Percentiles rank a stretch among this genome's conserved stretches.
These are phyloP conservation scores for Monoraphidium neglectum DNA, from an alignment of 139 green algal species.

Conservation along the genomic window DNA sequence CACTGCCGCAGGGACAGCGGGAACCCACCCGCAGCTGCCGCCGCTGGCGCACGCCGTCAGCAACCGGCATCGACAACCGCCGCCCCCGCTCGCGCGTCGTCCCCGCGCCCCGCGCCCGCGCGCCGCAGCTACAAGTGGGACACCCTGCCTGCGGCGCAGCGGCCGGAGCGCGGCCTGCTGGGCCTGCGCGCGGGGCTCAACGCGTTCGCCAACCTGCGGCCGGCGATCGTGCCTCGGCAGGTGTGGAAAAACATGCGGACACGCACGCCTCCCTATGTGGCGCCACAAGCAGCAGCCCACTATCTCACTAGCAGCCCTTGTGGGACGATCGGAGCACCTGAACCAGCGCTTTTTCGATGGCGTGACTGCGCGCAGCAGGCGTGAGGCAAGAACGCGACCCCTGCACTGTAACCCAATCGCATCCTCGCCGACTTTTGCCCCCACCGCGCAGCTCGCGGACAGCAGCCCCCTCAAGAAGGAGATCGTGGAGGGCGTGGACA, in stretches of 20 bases:
- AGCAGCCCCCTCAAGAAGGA: slow-evolving; percentile 94
- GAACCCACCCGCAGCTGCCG: not conserved
- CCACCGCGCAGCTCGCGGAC: slow-evolving; percentile 82
- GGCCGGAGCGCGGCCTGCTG: slow-evolving; percentile 94
- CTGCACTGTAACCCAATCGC: no score
- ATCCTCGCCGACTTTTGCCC: not conserved
- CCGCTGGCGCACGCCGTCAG: not conserved
- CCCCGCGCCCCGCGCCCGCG: no score
- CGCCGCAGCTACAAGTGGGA: slow-evolving; percentile 97
- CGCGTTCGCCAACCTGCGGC: slow-evolving; percentile 97
- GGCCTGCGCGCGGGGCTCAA: slow-evolving; percentile 87
- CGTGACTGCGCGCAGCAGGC: no score
- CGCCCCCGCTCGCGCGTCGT: no score
- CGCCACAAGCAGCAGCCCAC: no score
- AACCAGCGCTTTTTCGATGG: no score
- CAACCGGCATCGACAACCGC: not conserved
- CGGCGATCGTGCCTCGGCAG: slow-evolving; percentile 90
- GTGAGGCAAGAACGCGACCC: no score
- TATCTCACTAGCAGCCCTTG: no score
- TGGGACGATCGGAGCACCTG: no score
- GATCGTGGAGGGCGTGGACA: slow-evolving; percentile 96
- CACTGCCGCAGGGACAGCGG: no score
- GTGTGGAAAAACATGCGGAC: slow-evolving; percentile 10
- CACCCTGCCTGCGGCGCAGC: slow-evolving; percentile 72
- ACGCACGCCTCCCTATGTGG: no score